Conservation (phyloP, 306 rosid genomes). For the Prunus salicina region DNA sequence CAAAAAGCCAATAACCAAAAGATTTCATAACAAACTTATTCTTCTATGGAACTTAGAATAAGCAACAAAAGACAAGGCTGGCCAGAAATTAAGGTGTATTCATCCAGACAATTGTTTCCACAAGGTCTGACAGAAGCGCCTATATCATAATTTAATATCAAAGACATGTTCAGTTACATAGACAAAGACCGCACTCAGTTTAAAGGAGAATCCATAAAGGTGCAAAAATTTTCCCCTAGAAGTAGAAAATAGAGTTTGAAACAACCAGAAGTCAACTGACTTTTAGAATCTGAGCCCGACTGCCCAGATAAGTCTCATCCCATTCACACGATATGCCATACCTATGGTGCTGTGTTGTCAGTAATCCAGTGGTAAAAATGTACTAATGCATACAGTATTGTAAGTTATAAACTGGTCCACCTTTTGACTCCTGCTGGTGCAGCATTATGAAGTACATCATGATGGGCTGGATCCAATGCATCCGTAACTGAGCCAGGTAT, state of each 20-base stretch:
- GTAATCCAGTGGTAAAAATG: neutral
- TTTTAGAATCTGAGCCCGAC: neutral
- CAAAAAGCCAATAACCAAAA: neutral
- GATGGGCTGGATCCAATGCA: conserved; percentile 79
- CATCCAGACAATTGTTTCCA: neutral
- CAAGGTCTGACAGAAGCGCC: neutral
- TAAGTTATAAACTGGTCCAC: conserved; percentile 31
- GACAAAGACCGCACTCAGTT: neutral
- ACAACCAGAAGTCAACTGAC: neutral
- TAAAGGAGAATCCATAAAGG: neutral
- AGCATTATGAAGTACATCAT: conserved; percentile 72
- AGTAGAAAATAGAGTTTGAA: neutral
- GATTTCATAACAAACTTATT: neutral
- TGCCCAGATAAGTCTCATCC: neutral
- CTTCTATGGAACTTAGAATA: neutral
- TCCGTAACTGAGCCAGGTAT: conserved; percentile 70
- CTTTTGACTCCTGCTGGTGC: conserved; percentile 84
- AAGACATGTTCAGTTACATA: neutral
- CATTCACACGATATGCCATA: neutral
- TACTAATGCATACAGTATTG: neutral
- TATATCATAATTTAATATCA: neutral
- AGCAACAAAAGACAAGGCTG: neutral
- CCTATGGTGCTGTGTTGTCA: neutral
- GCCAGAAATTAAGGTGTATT: neutral
- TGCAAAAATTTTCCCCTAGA: neutral